Base-by-base conservation (phyloP, 78 protist species). In the Polysphondylium violaceum region DNA sequence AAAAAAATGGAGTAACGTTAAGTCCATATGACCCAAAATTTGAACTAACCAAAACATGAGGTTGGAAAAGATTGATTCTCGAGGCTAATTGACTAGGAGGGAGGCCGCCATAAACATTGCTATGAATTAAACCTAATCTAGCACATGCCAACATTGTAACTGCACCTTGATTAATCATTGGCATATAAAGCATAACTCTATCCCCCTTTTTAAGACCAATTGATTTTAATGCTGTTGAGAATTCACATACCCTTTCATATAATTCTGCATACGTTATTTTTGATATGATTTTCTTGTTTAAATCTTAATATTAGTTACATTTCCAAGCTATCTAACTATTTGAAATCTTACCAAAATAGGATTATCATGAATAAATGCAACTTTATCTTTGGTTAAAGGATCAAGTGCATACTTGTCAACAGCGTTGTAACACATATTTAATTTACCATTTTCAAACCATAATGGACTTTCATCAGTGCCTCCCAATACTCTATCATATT, bases 101-200 rank as follows among this genome's bases (percentile, higher is more conserved):
- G n/a, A 95, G 93, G 1, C 96, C 96, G 35, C 92, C 96, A 72
- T 92, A 95, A 5, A 96, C 96, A 12, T 96, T 97, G 16, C 93
- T 65, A 89, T 95, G 97, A n/a, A 94, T 71, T 2, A 97, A 97
- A 56, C 98, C 98, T 27, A 97, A 71, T 25, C 97, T 72, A 61
- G 98, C 97, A 69, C 97, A 95, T 58, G 98, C 98, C 61, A 97
- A 95, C 97, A 97, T 95, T 36, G 96, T 88, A 12, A 91, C 40
- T 2, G 50, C 74, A 5, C 55, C 72, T 41, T 75, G 71, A 29
- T 25, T 27, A 21, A 95, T 73, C 96, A 93, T 97, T 29, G 98
- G 97, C 96, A 97, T 76, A 87, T 95, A 97, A 67, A 97, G 87
- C 36, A 86, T 72, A 47, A 97, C 97, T 23, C 93, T 83, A 85